These are phyloP conservation scores for Aureobasidium namibiae DNA, from an alignment of 2,329 filamentous ascomycete species.

Conservation along the genomic window DNA sequence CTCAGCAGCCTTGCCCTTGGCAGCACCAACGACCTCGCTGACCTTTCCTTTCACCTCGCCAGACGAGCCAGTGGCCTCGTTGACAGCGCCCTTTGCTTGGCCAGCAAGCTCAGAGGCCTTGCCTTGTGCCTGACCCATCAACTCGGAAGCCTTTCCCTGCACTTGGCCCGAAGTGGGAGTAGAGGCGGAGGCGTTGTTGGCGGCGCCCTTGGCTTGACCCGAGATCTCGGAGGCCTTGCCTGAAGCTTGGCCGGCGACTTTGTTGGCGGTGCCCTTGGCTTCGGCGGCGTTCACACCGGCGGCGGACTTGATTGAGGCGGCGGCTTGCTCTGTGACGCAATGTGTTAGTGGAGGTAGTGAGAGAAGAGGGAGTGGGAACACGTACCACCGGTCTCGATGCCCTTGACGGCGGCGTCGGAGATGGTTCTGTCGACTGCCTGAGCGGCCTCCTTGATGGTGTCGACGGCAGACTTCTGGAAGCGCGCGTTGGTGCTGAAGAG, in stretches of 20 bases:
- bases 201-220: slow-evolving; percentile 36
- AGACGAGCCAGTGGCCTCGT: slow-evolving; percentile 14
- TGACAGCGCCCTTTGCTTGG: slow-evolving; percentile 30
- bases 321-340: slow-evolving; percentile 40
- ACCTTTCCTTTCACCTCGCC: slow-evolving; percentile 32
- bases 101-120: slow-evolving; percentile 25
- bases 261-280: slow-evolving; percentile 29
- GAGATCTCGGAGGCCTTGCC: slow-evolving; percentile 32
- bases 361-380: slow-evolving; percentile 15
- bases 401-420: slow-evolving; percentile 49
- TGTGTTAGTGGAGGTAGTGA: background rate
- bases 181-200: slow-evolving; percentile 31
- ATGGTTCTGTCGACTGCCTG: slow-evolving; percentile 51
- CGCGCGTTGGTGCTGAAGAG: slow-evolving; percentile 46
- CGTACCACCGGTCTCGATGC: slow-evolving; percentile 56
- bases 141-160: slow-evolving; percentile 33
- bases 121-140: slow-evolving; percentile 29
- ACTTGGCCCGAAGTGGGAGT: slow-evolving; percentile 27
- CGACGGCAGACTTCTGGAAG: slow-evolving; percentile 44
- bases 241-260: slow-evolving; percentile 27
- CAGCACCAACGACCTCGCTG: slow-evolving; percentile 28
- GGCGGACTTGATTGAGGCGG: slow-evolving; percentile 36
- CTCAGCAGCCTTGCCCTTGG: slow-evolving; percentile 33
- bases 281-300: slow-evolving; percentile 22
- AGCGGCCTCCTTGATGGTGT: slow-evolving; percentile 49